phyloP scores from a whole-genome alignment of 441 rosid genomes.

The Pelargonium citronellum region DNA sequence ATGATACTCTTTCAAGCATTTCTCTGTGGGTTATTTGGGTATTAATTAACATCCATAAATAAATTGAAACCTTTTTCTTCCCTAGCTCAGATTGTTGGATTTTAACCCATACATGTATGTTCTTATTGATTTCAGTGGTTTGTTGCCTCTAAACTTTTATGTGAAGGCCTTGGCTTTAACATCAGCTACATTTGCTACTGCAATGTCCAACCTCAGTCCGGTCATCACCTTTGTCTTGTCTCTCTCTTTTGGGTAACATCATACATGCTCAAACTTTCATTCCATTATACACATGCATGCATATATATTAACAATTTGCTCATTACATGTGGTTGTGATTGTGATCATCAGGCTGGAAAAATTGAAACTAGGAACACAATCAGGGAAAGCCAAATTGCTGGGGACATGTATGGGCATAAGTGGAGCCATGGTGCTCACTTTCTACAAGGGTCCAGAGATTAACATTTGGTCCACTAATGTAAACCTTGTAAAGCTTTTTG shows the following conservation, averaged over 20 bases:
- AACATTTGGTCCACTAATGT: constrained; percentile 40
- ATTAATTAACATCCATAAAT: background rate
- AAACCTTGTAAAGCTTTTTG: constrained; percentile 28
- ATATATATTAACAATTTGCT: no score
- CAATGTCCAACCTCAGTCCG: constrained; percentile 39
- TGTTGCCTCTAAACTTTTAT: constrained; percentile 33
- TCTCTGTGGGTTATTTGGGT: constrained; percentile 32
- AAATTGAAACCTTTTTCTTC: background rate
- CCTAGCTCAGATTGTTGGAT: no score
- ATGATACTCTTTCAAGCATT: constrained; percentile 24
- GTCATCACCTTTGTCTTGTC: constrained; percentile 42
- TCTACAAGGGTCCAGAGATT: constrained; percentile 28
- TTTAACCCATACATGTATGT: constrained; percentile 20
- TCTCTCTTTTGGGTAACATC: constrained; percentile 32
- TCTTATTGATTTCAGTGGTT: constrained; percentile 32
- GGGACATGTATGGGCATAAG: constrained; percentile 29
- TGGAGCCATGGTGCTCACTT: constrained; percentile 35
- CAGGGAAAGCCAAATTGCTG: constrained; percentile 29
- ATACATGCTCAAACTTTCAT: background rate
- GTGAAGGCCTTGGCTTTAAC: constrained; percentile 39
- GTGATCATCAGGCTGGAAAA: constrained; percentile 31
- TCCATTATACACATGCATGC: background rate
- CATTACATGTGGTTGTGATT: no score
- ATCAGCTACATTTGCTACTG: constrained; percentile 47
- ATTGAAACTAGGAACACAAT: background rate